Conservation (phyloP, 164 flowering plant genomes). For the Nymphaea colorata region DNA sequence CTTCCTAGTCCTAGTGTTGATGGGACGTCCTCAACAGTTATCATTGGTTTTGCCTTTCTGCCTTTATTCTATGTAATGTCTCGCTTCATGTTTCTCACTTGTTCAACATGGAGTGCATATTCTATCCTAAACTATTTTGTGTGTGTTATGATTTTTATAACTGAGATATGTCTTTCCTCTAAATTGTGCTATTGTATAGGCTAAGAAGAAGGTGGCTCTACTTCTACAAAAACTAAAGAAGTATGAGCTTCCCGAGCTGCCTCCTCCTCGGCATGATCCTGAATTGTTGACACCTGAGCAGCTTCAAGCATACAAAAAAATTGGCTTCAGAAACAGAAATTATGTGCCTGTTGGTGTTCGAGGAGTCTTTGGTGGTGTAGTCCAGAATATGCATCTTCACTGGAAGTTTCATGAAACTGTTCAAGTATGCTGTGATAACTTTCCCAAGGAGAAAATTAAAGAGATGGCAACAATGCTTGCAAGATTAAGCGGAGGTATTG, state of each 20-base stretch:
- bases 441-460: slow-evolving; percentile 93
- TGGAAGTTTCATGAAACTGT: slow-evolving; percentile 99
- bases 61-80: no score
- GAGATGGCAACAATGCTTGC: slow-evolving; percentile 97
- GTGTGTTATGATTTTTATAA: no score
- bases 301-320: slow-evolving; percentile 87
- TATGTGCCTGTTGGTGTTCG: slow-evolving; percentile 97
- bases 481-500: slow-evolving; percentile 93
- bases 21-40: no score
- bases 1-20: no score
- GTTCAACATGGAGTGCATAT: no score
- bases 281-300: slow-evolving; percentile 89
- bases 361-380: slow-evolving; percentile 99
- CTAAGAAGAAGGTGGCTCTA: slow-evolving; percentile 94
- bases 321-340: slow-evolving; percentile 85
- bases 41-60: no score
- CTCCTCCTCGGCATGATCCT: slow-evolving; percentile 89
- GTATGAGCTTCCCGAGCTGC: slow-evolving; percentile 91
- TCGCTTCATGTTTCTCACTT: no score
- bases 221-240: slow-evolving; percentile 92
- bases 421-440: slow-evolving; percentile 97
- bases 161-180: no score
- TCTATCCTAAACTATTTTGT: no score
- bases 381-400: slow-evolving; percentile 98
- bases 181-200: slow-evolving; percentile 25